Conservation (phyloP, 2,329 filamentous ascomycete genomes). For the Talaromyces atroroseus region DNA sequence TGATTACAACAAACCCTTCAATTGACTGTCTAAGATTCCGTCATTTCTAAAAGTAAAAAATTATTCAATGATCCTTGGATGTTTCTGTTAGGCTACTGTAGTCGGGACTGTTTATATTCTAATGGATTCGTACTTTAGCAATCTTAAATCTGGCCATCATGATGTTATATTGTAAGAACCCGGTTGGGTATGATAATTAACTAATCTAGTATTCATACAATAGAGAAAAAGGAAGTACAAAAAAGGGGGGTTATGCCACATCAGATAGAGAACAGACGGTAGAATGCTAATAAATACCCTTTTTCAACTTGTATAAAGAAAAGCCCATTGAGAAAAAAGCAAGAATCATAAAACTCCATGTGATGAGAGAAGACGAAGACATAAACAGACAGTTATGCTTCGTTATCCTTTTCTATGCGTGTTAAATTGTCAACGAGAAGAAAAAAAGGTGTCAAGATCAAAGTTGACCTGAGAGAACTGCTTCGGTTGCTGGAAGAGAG, state of each 20-base stretch:
- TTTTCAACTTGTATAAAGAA: background rate
- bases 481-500: slow-evolving; percentile 61
- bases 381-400: background rate
- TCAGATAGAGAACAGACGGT: background rate
- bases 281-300: background rate
- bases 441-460: slow-evolving; percentile 33
- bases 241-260: background rate
- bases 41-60: too few species aligned
- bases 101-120: too few species aligned
- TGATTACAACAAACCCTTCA: background rate
- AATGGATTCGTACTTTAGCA: too few species aligned
- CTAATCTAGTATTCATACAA: background rate
- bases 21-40: too few species aligned
- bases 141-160: background rate
- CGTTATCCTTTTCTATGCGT: slow-evolving; percentile 1
- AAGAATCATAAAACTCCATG: slow-evolving; percentile 5
- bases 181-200: slow-evolving; percentile 1
- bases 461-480: slow-evolving; percentile 69
- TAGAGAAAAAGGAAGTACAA: background rate
- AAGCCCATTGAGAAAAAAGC: background rate
- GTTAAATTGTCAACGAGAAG: background rate
- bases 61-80: too few species aligned
- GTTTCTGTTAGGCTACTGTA: too few species aligned
- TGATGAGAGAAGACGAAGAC: slow-evolving; percentile 1
- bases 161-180: slow-evolving; percentile 1